These are phyloP conservation scores for Starmerella sirachaensis DNA, from an alignment of 805 yeast genomes.

Conservation along the genomic window DNA sequence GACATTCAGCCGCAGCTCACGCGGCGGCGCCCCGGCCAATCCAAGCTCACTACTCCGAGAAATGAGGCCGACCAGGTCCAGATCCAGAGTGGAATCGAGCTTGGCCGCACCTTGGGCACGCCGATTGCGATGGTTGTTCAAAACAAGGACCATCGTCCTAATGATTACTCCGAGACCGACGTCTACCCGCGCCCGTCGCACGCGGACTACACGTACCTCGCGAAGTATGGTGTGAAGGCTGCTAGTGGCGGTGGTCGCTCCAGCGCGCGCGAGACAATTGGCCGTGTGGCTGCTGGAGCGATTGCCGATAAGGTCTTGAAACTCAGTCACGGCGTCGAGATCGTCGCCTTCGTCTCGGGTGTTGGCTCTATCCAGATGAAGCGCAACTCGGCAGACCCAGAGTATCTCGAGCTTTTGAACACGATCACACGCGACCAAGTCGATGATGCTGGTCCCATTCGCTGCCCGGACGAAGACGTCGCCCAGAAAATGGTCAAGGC, in stretches of 20 bases:
- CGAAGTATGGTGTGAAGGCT: constrained; percentile 86
- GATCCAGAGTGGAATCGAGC: constrained; percentile 90
- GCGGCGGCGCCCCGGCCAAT: constrained; percentile 96
- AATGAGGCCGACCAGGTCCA: constrained; percentile 87
- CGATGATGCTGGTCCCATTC: constrained; percentile 76
- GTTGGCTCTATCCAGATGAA: constrained; percentile 74
- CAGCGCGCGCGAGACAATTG: constrained; percentile 94
- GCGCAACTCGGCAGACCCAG: constrained; percentile 52
- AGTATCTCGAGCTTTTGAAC: constrained; percentile 54
- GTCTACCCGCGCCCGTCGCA: constrained; percentile 95
- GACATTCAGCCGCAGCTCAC: constrained; percentile 94
- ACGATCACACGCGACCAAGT: constrained; percentile 80
- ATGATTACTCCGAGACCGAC: constrained; percentile 91
- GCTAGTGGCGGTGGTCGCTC: constrained; percentile 97
- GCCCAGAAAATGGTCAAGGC: constrained; percentile 73
- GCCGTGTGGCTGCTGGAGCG: constrained; percentile 98
- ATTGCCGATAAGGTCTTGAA: constrained; percentile 84
- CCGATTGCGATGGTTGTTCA: constrained; percentile 89
- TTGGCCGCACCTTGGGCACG: constrained; percentile 82
- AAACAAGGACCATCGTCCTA: constrained; percentile 94
- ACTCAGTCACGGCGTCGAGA: constrained; percentile 72
- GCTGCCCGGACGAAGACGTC: constrained; percentile 74
- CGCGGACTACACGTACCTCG: constrained; percentile 88
- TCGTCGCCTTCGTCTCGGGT: constrained; percentile 91
- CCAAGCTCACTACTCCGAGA: constrained; percentile 83